Base-by-base conservation (phyloP, 2,329 filamentous ascomycete genomes). In the Verticillium klebahnii region DNA sequence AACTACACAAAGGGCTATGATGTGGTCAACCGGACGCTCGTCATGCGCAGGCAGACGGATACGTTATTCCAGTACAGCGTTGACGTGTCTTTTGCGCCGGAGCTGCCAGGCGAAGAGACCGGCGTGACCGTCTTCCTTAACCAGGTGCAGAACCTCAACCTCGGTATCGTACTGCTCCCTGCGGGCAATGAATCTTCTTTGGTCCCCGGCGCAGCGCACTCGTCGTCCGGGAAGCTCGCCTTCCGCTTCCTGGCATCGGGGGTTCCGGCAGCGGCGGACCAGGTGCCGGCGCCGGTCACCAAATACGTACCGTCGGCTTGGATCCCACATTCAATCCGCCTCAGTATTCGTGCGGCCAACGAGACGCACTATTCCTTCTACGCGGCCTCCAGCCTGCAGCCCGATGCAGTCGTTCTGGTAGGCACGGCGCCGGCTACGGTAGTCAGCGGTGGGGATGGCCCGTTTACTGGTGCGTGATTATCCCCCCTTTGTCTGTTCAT, bases 11-110 rank as follows among this genome's bases (percentile, higher is more conserved):
- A 29, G 1, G 56, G 40, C 14, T 74, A 80, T 17, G 79, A 85
- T 62, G 77, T 78, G 0, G 78, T 5, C 14, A 58, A 58, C 3
- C 65, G 62, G 71, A 69, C 82, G 0, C 84, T 87, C 59, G 73
- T 88, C 19, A 80, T 78, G 1, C 76, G 82, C 2, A 76, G 83
- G 3, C 84, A 87, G 67, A 81, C 80, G 11, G 79, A 86, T 64
- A 82, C 83, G 0, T 70, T 84, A 1, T 86, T 86, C 69, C 79
- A 73, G 0, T 86, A 77, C 67, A 76, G 72, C 59, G 76, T 83
- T 6, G 74, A 82, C 63, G 58, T 86, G 0, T 78, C 82, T 0
- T 67, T 69, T 0, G 61, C 62, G 0, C 54, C 67, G 0, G 76
- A 77, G 1, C 29, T 29, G 5, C 29, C 29, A 29, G 77, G 82